Evolutionary conservation across 192 early-diverging fungal genomes (phyloP).

Genomic region (Backusella macrospora): DNA sequence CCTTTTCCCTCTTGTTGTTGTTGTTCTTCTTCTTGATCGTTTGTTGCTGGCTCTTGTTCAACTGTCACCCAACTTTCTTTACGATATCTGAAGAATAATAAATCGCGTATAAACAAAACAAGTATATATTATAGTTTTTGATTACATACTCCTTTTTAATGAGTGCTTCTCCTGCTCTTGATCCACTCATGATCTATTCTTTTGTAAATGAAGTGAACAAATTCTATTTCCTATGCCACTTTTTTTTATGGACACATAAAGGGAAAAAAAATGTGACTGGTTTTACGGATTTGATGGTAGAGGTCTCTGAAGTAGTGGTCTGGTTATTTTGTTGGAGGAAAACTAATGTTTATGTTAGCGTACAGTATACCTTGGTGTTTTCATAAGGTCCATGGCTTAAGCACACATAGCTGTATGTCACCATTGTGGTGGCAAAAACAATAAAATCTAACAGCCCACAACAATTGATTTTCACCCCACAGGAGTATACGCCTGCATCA

Average conservation of each 20-base stretch:
- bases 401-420: too few relatives aligned
- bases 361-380: too few relatives aligned
- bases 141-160: constrained; percentile 24
- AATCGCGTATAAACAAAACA: not conserved
- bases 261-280: not conserved
- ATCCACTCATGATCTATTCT: constrained; percentile 12
- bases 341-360: too few relatives aligned
- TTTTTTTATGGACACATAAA: not conserved
- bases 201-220: not conserved
- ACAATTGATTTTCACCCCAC: too few relatives aligned
- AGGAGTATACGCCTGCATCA: too few relatives aligned
- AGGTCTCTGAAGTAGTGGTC: too few relatives aligned
- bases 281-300: not conserved
- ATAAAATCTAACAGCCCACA: too few relatives aligned
- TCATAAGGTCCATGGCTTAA: too few relatives aligned
- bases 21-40: not conserved
- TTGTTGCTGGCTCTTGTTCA: not conserved
- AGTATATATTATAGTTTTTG: not conserved
- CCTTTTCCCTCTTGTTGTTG: not conserved
- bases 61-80: constrained; percentile 19
- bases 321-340: too few relatives aligned
- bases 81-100: not conserved
- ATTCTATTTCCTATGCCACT: not conserved
- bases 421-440: too few relatives aligned
- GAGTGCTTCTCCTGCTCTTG: constrained; percentile 21